These are phyloP conservation scores for Cyberlindnera euphorbiiphila DNA, from an alignment of 805 yeast genomes.

Conservation along the genomic window DNA sequence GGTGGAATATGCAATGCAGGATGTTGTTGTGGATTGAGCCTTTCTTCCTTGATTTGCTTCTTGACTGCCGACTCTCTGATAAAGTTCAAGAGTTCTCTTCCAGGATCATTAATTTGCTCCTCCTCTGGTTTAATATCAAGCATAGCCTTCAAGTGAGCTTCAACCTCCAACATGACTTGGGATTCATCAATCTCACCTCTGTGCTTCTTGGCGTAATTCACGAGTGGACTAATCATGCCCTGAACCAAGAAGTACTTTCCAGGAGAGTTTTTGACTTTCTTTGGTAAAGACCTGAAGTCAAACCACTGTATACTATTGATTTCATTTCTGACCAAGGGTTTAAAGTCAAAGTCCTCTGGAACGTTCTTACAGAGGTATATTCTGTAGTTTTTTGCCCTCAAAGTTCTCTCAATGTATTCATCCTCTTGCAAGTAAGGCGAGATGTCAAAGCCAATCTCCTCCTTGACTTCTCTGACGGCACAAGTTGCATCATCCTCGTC, in stretches of 20 bases:
- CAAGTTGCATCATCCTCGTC: conserved; percentile 86
- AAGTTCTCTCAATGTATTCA: conserved; percentile 76
- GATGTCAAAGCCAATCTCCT: conserved; percentile 91
- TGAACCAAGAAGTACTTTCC: conserved; percentile 35
- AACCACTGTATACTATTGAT: conserved; percentile 81
- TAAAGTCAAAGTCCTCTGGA: conserved; percentile 70
- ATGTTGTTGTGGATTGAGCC: conserved; percentile 10
- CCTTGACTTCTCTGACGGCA: conserved; percentile 87
- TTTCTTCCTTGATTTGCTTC: conserved; percentile 20
- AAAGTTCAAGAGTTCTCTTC: conserved; percentile 69
- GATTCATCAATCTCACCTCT: conserved; percentile 49
- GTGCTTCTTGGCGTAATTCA: conserved; percentile 51
- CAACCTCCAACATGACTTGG: conserved; percentile 60
- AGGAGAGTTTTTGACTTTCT: conserved; percentile 28
- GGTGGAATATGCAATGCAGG: conserved; percentile 11
- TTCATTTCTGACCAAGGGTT: conserved; percentile 84
- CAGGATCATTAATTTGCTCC: conserved; percentile 49
- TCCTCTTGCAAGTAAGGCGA: conserved; percentile 60
- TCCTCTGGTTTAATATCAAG: conserved; percentile 50
- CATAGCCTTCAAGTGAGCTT: conserved; percentile 56
- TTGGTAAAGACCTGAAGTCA: conserved; percentile 43
- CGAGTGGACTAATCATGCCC: conserved; percentile 39
- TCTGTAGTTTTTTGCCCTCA: conserved; percentile 79
- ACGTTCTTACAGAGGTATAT: conserved; percentile 75
- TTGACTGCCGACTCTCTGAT: conserved; percentile 44